Percentiles rank a stretch among this genome's conserved stretches.
Evolutionary conservation across 2,329 filamentous ascomycete species (phyloP).

Genomic region (Fusarium sp.): DNA sequence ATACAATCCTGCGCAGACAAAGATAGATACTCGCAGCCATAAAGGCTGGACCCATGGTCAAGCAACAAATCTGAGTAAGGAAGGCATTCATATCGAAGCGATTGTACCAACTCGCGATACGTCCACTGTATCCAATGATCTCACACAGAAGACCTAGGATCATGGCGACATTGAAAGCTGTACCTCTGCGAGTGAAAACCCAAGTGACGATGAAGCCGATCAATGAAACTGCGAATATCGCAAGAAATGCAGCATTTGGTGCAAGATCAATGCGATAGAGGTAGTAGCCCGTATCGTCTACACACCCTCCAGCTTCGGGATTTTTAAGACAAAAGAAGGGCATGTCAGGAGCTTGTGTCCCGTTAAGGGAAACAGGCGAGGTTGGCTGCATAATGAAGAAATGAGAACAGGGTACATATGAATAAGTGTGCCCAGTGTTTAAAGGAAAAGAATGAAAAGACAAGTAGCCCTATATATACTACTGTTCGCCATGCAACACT

Average conservation of each 20-base stretch:
- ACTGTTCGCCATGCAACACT: not conserved
- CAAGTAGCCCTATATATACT: not conserved
- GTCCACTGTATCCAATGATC: conserved; percentile 67
- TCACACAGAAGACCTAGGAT: conserved; percentile 63
- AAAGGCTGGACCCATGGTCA: conserved; percentile 73
- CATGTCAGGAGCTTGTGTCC: conserved; percentile 32
- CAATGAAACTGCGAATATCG: conserved; percentile 58
- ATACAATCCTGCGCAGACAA: conserved; percentile 62
- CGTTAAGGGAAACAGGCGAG: conserved; percentile 30
- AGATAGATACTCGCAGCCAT: conserved; percentile 72
- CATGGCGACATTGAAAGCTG: conserved; percentile 64
- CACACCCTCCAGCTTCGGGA: conserved; percentile 44
- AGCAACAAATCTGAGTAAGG: conserved; percentile 67
- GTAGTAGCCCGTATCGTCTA: conserved; percentile 54
- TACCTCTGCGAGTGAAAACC: conserved; percentile 56
- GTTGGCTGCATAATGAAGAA: conserved; percentile 8
- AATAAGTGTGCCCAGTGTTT: not conserved
- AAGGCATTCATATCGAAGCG: conserved; percentile 60
- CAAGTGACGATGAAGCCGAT: conserved; percentile 54
- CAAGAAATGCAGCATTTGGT: conserved; percentile 62
- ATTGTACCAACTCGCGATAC: conserved; percentile 65
- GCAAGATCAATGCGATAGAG: conserved; percentile 60
- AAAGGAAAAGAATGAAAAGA: not conserved
- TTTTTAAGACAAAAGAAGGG: conserved; percentile 43
- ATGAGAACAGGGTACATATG: not conserved